A percentile compares a stretch with the other conserved stretches of the same genome.
Evolutionary conservation across 495 filamentous ascomycete genomes (phyloP).

Genomic region (Aspergillus diversus): DNA sequence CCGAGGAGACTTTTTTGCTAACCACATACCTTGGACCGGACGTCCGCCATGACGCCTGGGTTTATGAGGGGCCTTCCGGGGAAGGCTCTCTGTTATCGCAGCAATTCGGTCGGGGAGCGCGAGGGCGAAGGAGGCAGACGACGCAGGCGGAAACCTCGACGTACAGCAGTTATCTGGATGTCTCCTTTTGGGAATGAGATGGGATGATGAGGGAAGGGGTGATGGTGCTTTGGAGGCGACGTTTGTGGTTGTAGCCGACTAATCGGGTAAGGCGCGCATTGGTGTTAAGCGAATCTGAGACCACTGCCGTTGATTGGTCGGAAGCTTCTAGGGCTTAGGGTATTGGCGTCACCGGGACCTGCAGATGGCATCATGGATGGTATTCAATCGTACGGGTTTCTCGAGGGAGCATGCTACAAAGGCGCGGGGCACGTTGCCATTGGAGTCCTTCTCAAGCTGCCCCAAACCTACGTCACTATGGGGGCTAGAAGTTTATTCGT

Average conservation of each 20-base stretch:
- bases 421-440: too few relatives aligned
- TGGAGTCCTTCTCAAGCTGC: background rate
- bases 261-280: slow-evolving; percentile 33
- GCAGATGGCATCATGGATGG: slow-evolving; percentile 27
- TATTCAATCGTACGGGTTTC: background rate
- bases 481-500: slow-evolving; percentile 6
- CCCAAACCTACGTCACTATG: slow-evolving; percentile 5
- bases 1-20: background rate
- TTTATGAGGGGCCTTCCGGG: slow-evolving; percentile 52
- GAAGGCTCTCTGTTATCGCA: slow-evolving; percentile 54
- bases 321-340: slow-evolving; percentile 36
- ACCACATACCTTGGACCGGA: slow-evolving; percentile 54
- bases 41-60: slow-evolving; percentile 56
- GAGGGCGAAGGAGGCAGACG: slow-evolving; percentile 25
- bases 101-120: slow-evolving; percentile 37
- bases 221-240: slow-evolving; percentile 25
- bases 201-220: slow-evolving; percentile 27
- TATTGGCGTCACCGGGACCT: slow-evolving; percentile 30
- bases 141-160: slow-evolving; percentile 44
- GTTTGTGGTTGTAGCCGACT: slow-evolving; percentile 33
- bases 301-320: slow-evolving; percentile 23
- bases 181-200: slow-evolving; percentile 35
- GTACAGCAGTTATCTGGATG: slow-evolving; percentile 34
- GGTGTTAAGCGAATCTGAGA: slow-evolving; percentile 36
- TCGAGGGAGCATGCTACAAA: background rate